Base-by-base conservation (phyloP, 2,329 filamentous ascomycete species). In the Fusarium zealandicum region DNA sequence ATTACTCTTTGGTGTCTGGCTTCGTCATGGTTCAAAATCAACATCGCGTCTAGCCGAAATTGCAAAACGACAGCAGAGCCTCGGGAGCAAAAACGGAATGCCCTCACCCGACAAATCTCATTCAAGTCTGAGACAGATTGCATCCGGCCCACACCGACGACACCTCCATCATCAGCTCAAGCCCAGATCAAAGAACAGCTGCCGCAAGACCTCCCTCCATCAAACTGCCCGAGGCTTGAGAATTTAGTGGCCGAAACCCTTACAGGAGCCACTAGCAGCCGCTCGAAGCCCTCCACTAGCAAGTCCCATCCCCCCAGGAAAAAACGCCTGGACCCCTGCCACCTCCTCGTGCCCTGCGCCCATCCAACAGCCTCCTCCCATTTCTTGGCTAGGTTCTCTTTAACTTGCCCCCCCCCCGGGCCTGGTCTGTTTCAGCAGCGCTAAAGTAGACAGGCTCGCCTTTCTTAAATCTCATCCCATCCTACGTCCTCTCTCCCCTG, bases 391-490 rank as follows among this genome's bases (percentile, higher is more conserved):
- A 25, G 5, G 37, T 31, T 14, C 51, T 44, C 32, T 41, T 59
- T 54, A 59, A 57, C 38, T 52, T 48, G 16, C 33, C 9, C 32
- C 28, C 39, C 33, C 58, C 58, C 32, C n/a, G n/a, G 58, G 49
- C 41, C 33, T 42, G 54, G 25, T 25, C 54, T 59, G 59, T 61
- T 61, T 61, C 59, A 63, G 56, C 41, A 37, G 50, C 48, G 31
- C 49, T 32, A 27, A 28, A 48, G 37, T 46, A 14, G 54, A 31
- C 63, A 25, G 22, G 9, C 50, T 59, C 45, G 31, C 37, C 44
- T 43, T 60, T 63, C 46, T 39, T 35, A 51, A 27, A 18, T 54
- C 45, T 63, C 54, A 59, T 46, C 57, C 33, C 38, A 60, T 60
- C 41, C 32, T 38, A 38, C 38, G 61, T 60, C 41, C 32, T 38